A percentile compares a stretch with the other conserved stretches of the same genome.
phyloP scores from a whole-genome alignment of 768 basidiomycete genomes.

The Saitozyma podzolica region DNA sequence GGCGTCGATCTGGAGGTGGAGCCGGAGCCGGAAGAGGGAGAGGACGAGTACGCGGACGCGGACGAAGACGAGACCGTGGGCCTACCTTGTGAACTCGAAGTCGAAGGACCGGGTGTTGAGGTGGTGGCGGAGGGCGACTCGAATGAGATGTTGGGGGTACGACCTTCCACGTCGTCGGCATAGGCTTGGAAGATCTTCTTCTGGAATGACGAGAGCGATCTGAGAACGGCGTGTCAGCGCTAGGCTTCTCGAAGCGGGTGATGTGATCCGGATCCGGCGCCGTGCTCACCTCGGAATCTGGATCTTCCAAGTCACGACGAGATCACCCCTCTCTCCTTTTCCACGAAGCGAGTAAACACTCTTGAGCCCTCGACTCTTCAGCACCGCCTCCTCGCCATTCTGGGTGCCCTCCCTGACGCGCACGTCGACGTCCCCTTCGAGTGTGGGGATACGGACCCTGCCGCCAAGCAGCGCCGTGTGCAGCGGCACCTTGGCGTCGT shows the following conservation, averaged over 20 bases:
- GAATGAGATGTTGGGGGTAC: slow-evolving; percentile 45
- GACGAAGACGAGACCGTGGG: not conserved
- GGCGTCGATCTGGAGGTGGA: slow-evolving; percentile 10
- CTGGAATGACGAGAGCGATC: slow-evolving; percentile 79
- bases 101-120: not conserved
- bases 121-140: slow-evolving; percentile 10
- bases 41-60: slow-evolving; percentile 10
- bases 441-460: slow-evolving; percentile 83
- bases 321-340: slow-evolving; percentile 59
- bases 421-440: slow-evolving; percentile 94
- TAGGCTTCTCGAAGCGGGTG: not conserved
- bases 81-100: slow-evolving; percentile 4
- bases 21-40: slow-evolving; percentile 7
- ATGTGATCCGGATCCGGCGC: no score
- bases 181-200: slow-evolving; percentile 83
- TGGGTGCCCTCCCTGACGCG: slow-evolving; percentile 90
- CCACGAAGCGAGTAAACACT: slow-evolving; percentile 34
- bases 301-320: slow-evolving; percentile 84
- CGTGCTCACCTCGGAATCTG: slow-evolving; percentile 79
- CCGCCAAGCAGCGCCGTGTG: slow-evolving; percentile 93
- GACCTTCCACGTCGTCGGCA: slow-evolving; percentile 89
- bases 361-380: slow-evolving; percentile 79
- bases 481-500: slow-evolving; percentile 84
- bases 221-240: slow-evolving; percentile 49
- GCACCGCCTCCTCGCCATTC: slow-evolving; percentile 93